Evolutionary conservation across 179 eudicot species (phyloP), one percentile per base, ranked within the genome.

Genomic region (Actinidia polygama): DNA sequence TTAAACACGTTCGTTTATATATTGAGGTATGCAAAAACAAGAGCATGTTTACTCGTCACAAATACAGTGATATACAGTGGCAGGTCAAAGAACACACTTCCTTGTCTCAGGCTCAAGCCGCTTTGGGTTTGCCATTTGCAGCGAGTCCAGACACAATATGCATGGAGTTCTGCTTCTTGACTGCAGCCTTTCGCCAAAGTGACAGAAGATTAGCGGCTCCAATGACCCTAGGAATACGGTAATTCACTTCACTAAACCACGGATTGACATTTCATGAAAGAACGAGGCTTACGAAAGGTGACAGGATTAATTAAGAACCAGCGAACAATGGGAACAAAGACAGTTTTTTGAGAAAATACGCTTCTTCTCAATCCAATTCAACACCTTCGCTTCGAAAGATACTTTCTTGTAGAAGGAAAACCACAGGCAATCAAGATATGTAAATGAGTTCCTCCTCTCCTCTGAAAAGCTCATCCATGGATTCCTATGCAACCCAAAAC

Each of bases 91-190:
- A 18, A 81, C 76, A 26, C 90, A 95, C 99, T 89, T 94, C 86
- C 95, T 91, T 83, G 94, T 80, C 50, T 68, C 84, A 57, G 93
- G 90, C 78, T 86, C 91, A 83, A 92, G 89, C 51, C 88, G 57
- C 71, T 24, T 80, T 19, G 94, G 86, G 57, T 84, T 91, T 82
- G 88, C 79, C 50, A 70, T 80, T 62, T 87, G 88, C 74, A 90
- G 72, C 19, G 99, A 94, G 85, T 95, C 98, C 59, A 95, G 89
- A 86, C 94, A 85, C 83, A 95, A 76, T 85, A 95, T 94, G 91
- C 95, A 91, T 10, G 94, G 93, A 54, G 86, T 87, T 79, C 79
- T 86, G 59, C 82, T 71, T 73, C 85, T 77, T 75, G 95, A 88
- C n/a, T 54, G 61, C 24, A 73, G 23, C 79, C 87, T 75, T 80